Conservation (phyloP, 176 grass and related monocot genomes). For the Elymus sibiricus region DNA sequence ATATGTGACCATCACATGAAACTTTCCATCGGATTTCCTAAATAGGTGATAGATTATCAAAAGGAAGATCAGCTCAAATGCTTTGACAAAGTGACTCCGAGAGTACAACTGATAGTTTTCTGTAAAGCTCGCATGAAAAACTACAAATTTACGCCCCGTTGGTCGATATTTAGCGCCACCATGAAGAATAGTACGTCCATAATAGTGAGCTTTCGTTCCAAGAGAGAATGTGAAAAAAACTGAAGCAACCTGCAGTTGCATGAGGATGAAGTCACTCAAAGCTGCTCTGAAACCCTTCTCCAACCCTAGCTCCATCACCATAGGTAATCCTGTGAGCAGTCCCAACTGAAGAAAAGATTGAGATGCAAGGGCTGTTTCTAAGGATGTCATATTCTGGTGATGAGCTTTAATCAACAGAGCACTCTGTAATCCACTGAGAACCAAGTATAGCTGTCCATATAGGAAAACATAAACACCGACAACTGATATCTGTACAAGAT, state of each 20-base stretch:
- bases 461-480: conserved; percentile 89
- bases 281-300: conserved; percentile 81
- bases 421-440: conserved; percentile 85
- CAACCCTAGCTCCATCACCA: conserved; percentile 90
- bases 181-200: conserved; percentile 90
- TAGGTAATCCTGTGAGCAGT: conserved; percentile 90
- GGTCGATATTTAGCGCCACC: conserved; percentile 85
- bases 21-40: conserved; percentile 60
- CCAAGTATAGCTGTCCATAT: conserved; percentile 89
- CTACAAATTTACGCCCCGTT: conserved; percentile 90
- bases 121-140: conserved; percentile 84
- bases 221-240: conserved; percentile 98
- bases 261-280: conserved; percentile 91
- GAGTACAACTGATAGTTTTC: conserved; percentile 97
- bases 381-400: conserved; percentile 76
- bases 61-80: conserved; percentile 87
- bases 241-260: conserved; percentile 91
- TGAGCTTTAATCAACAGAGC: conserved; percentile 64
- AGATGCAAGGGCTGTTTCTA: conserved; percentile 96
- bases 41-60: conserved; percentile 83
- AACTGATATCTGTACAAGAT: conserved; percentile 79
- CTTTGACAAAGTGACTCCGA: conserved; percentile 92
- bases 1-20: conserved; percentile 83
- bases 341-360: conserved; percentile 96
- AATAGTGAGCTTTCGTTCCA: conserved; percentile 93